Conservation (phyloP, 2,329 filamentous ascomycete species). For the Atkinsonella texensis region DNA sequence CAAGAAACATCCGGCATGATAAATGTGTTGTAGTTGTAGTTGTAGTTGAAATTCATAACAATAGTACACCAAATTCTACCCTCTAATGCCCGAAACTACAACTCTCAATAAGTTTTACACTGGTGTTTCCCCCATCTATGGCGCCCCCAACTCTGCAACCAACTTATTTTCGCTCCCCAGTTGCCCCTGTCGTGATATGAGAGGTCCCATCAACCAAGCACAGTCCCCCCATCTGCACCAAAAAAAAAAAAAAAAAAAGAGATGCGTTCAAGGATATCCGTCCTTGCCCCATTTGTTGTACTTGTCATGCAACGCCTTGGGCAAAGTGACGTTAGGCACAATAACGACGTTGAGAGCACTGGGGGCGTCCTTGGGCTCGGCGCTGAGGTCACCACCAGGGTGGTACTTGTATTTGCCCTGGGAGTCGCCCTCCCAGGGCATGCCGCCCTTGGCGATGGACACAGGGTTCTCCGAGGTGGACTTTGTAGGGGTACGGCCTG, state of each 20-base stretch:
- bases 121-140: slow-evolving; percentile 2
- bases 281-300: slow-evolving; percentile 99
- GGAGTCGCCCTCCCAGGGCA: slow-evolving; percentile 77
- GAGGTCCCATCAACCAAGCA: not conserved
- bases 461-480: slow-evolving; percentile 72
- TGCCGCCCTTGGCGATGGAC: slow-evolving; percentile 60
- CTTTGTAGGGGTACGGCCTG: slow-evolving; percentile 73
- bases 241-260: not conserved
- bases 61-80: not conserved
- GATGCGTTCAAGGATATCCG: slow-evolving; percentile 50
- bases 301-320: slow-evolving; percentile 86
- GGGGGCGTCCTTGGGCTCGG: slow-evolving; percentile 75
- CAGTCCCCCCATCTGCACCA: not conserved
- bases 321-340: slow-evolving; percentile 83
- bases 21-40: too few species aligned
- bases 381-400: slow-evolving; percentile 70
- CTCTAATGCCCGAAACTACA: not conserved
- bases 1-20: not conserved
- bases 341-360: slow-evolving; percentile 93
- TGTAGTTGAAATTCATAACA: not conserved
- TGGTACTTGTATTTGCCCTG: slow-evolving; percentile 65
- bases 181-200: not conserved
- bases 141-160: not conserved
- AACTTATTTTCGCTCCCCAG: not conserved
- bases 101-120: not conserved